Percentiles rank a stretch among this genome's conserved stretches.
Conservation (phyloP, 208 protist genomes). For the Trypanosoma cruzi region DNA sequence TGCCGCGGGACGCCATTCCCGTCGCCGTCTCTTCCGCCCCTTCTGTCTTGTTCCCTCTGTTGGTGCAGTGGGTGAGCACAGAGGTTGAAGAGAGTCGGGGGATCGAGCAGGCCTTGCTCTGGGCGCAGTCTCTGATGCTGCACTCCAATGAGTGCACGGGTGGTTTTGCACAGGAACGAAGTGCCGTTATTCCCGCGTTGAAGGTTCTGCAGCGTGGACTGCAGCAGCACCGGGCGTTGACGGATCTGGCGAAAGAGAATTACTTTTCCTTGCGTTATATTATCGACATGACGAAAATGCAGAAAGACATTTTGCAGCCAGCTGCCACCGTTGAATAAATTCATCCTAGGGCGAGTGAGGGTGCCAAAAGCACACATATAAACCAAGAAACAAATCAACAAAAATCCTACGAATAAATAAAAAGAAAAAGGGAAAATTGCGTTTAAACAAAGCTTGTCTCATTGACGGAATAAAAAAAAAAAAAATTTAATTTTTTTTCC, state of each 20-base stretch:
- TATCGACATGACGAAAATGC: conserved; percentile 69
- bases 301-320: conserved; percentile 41
- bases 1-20: conserved; percentile 80
- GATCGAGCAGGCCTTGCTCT: conserved; percentile 78
- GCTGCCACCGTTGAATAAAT: conserved; percentile 8
- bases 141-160: conserved; percentile 75
- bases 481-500: background rate
- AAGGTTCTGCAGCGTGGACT: conserved; percentile 72
- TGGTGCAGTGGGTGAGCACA: conserved; percentile 82
- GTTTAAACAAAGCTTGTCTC: conserved; percentile 4
- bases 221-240: conserved; percentile 62
- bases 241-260: conserved; percentile 79
- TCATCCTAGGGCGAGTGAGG: background rate
- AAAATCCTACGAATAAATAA: background rate
- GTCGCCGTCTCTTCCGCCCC: conserved; percentile 80
- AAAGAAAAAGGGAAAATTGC: conserved; percentile 22
- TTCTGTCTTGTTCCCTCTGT: conserved; percentile 56
- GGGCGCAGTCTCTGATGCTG: conserved; percentile 84
- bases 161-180: conserved; percentile 43
- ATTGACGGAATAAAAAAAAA: background rate
- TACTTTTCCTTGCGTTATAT: conserved; percentile 90
- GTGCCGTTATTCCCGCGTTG: conserved; percentile 53
- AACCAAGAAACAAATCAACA: background rate
- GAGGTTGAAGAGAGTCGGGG: conserved; percentile 72
- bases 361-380: no score